Evolutionary conservation across 176 grass and related monocot genomes (phyloP), one percentile per base, ranked within the genome.

Genomic region (Pharus latifolius): DNA sequence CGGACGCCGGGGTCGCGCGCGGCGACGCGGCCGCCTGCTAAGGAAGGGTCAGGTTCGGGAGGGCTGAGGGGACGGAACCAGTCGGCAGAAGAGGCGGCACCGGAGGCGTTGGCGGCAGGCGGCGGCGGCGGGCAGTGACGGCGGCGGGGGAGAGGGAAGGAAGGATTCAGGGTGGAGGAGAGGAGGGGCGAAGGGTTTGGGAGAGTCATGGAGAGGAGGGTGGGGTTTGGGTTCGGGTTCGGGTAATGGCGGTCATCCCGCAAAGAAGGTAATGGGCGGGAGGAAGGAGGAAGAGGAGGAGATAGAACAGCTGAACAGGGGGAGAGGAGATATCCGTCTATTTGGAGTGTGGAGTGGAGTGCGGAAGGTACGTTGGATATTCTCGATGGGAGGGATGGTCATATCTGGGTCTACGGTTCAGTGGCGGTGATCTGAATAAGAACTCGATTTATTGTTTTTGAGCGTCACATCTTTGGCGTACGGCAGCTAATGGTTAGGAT

Each of bases 1-100:
- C 95, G 87, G 29, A 91, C 82, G n/a, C 79, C 90, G 12, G 87
- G 82, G 63, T 91, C 84, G 6, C 95, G 82, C 9, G 87, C 84
- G 1, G 75, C 60, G 31, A 90, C 66, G 20, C 81, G 69, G 3
- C 81, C 89, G 31, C 78, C 82, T 28, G 84, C 41, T 25, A 74
- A 61, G 27, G 77, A 29, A 0, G 65, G 33, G 27, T 89, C 87
- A 2, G 72, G 6, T 2, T 88, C 74, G 0, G 30, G 14, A 6
- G 60, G 5, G 0, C 63, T 10, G 19, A 63, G 75, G 9, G 90
- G 90, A 0, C 64, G 84, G 81, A 99, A 94, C 95, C 95, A 99
- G 0, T 83, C 90, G 2, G 84, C 81, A 0, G 86, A 63, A 0
- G 83, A 61, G 22, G 81, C 60, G 8, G 89, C 74, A 27, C 88